A percentile compares a stretch with the other conserved stretches of the same genome.
These are phyloP conservation scores for Chaetomiaceae sp. DNA, from an alignment of 2,329 filamentous ascomycete genomes.

Conservation along the genomic window DNA sequence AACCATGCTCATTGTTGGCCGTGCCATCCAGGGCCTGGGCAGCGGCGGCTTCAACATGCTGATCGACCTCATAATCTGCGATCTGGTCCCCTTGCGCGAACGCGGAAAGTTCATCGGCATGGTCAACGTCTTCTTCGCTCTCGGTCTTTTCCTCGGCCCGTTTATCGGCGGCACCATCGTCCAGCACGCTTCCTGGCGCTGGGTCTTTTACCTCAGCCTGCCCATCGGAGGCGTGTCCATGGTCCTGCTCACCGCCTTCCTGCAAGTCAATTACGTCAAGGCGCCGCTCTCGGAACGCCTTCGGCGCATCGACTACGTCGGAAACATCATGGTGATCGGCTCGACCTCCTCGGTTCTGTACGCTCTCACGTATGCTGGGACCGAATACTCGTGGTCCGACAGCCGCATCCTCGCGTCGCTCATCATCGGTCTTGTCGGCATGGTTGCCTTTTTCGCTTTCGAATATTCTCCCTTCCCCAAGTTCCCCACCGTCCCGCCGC, in stretches of 20 bases:
- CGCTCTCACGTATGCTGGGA: constrained; percentile 20
- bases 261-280: constrained; percentile 6
- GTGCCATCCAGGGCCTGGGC: constrained; percentile 45
- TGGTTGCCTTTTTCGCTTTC: constrained; percentile 29
- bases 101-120: background rate
- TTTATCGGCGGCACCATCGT: background rate
- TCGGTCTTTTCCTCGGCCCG: background rate
- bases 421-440: constrained; percentile 34
- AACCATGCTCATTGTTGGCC: constrained; percentile 45
- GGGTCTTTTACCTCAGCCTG: constrained; percentile 13
- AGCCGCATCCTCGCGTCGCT: constrained; percentile 31
- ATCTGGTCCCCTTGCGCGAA: constrained; percentile 14
- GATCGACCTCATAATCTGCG: constrained; percentile 26
- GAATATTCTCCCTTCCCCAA: constrained; percentile 11
- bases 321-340: constrained; percentile 7
- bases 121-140: background rate
- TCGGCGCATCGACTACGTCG: constrained; percentile 16
- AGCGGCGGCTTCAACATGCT: constrained; percentile 33
- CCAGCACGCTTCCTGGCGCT: constrained; percentile 7
- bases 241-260: constrained; percentile 9
- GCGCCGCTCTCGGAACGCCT: constrained; percentile 7
- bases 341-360: constrained; percentile 15
- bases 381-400: constrained; percentile 16
- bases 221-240: constrained; percentile 10
- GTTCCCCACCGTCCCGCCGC: constrained; percentile 35